phyloP scores from a whole-genome alignment of 352 stramenopile genomes.

The Phytophthora citricola region DNA sequence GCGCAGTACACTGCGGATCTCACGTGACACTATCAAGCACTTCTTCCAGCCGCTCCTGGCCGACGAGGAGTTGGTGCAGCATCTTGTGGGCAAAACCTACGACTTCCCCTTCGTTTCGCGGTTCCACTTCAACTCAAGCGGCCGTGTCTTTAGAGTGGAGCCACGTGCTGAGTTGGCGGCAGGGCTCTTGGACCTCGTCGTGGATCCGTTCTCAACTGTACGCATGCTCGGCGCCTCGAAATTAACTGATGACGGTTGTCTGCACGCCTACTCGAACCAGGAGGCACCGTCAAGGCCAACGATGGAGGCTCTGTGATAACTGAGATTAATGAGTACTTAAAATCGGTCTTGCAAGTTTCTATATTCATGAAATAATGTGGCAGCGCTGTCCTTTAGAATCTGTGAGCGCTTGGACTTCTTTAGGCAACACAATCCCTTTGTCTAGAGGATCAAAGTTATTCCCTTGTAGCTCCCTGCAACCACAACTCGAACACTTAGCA shows the following conservation, averaged over 20 bases:
- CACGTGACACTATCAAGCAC: slow-evolving; percentile 63
- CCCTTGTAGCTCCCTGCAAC: slow-evolving; percentile 50
- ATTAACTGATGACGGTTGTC: slow-evolving; percentile 56
- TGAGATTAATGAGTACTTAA: not conserved
- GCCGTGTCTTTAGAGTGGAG: slow-evolving; percentile 60
- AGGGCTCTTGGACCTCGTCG: slow-evolving; percentile 60
- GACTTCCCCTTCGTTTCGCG: slow-evolving; percentile 58
- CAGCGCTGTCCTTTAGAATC: slow-evolving; percentile 46
- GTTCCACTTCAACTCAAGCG: slow-evolving; percentile 62
- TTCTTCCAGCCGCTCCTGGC: slow-evolving; percentile 66
- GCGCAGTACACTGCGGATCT: slow-evolving; percentile 58
- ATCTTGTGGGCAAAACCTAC: slow-evolving; percentile 65
- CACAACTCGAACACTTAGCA: not conserved
- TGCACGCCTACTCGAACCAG: slow-evolving; percentile 57
- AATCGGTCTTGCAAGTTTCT: not conserved
- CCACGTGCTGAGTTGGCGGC: slow-evolving; percentile 56
- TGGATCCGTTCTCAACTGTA: slow-evolving; percentile 61
- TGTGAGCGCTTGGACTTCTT: slow-evolving; percentile 50
- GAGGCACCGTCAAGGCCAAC: not conserved
- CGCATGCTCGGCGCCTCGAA: slow-evolving; percentile 60
- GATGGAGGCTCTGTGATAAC: slow-evolving; percentile 12
- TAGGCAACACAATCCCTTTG: slow-evolving; percentile 45
- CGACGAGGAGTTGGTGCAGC: slow-evolving; percentile 69
- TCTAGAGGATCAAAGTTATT: slow-evolving; percentile 58
- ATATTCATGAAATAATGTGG: slow-evolving; percentile 31